Conservation (phyloP, 2,329 filamentous ascomycete genomes). For the Xylariales sp. region DNA sequence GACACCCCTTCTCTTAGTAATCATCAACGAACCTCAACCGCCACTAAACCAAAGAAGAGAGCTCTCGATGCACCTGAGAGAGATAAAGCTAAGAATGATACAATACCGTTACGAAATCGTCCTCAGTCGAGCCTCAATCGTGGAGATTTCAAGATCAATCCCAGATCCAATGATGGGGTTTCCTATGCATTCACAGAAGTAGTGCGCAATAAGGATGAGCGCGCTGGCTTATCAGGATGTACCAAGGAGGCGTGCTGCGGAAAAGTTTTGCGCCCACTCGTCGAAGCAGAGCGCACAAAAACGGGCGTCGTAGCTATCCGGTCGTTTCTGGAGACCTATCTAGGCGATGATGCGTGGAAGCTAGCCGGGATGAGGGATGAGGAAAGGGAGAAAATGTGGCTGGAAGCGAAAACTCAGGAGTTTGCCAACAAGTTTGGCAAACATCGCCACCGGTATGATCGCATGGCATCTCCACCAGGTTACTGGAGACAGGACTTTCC, state of each 20-base stretch:
- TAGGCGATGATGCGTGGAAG: conserved; percentile 56
- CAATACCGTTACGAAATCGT: conserved; percentile 51
- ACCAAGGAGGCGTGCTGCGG: conserved; percentile 74
- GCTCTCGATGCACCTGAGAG: conserved; percentile 7
- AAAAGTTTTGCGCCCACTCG: conserved; percentile 63
- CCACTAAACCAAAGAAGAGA: conserved; percentile 11
- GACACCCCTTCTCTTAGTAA: conserved; percentile 8
- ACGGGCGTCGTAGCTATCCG: conserved; percentile 21
- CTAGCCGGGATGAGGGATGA: conserved; percentile 51
- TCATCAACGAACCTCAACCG: conserved; percentile 5
- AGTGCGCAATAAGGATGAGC: conserved; percentile 64
- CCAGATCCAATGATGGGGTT: conserved; percentile 63
- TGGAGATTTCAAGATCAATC: conserved; percentile 80
- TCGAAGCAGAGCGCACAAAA: conserved; percentile 43
- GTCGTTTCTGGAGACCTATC: conserved; percentile 47
- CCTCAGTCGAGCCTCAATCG: conserved; percentile 54
- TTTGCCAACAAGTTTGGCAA: conserved; percentile 72
- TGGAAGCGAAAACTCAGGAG: conserved; percentile 70
- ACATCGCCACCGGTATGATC: conserved; percentile 70
- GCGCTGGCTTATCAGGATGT: conserved; percentile 69
- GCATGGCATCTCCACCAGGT: conserved; percentile 71
- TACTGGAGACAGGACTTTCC: conserved; percentile 93
- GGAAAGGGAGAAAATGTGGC: conserved; percentile 62
- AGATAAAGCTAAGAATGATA: conserved; percentile 18
- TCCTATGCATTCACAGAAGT: conserved; percentile 72